Conservation (phyloP, 2,329 filamentous ascomycete genomes). For the Westerdykella sp. region DNA sequence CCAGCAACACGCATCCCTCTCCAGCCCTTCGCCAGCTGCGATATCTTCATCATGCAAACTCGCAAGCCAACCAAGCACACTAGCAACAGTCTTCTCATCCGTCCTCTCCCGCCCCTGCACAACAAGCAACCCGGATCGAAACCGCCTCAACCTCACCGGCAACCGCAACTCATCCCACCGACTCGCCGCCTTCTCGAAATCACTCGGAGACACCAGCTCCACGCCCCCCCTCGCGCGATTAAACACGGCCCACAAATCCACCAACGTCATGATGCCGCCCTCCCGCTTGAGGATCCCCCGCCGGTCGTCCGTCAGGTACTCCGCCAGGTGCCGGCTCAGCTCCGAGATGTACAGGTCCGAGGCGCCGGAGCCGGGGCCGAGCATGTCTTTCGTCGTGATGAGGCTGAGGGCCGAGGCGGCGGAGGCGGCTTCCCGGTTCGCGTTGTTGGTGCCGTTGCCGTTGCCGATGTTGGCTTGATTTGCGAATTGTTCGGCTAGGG, state of each 20-base stretch:
- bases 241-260: slow-evolving; percentile 57
- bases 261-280: slow-evolving; percentile 37
- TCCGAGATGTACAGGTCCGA: slow-evolving; percentile 80
- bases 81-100: slow-evolving; percentile 79
- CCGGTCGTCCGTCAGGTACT: slow-evolving; percentile 36
- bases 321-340: slow-evolving; percentile 36
- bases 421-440: slow-evolving; percentile 62
- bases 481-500: slow-evolving; percentile 82
- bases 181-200: slow-evolving; percentile 83
- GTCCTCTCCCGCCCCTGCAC: slow-evolving; percentile 84
- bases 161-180: slow-evolving; percentile 84
- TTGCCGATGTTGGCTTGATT: slow-evolving; percentile 53
- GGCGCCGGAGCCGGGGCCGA: slow-evolving; percentile 64
- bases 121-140: slow-evolving; percentile 90
- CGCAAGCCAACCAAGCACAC: slow-evolving; percentile 70
- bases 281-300: slow-evolving; percentile 31
- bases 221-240: slow-evolving; percentile 90
- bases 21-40: slow-evolving; percentile 33
- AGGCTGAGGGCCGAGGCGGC: slow-evolving; percentile 79
- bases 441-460: too few species aligned
- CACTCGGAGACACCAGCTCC: slow-evolving; percentile 82
- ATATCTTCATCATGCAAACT: slow-evolving; percentile 63
- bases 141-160: slow-evolving; percentile 78
- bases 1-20: slow-evolving; percentile 57
- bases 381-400: slow-evolving; percentile 92